Evolutionary conservation across 2,329 filamentous ascomycete genomes (phyloP), one percentile per base, ranked within the genome.

Genomic region (Metarhizium guizhouense): DNA sequence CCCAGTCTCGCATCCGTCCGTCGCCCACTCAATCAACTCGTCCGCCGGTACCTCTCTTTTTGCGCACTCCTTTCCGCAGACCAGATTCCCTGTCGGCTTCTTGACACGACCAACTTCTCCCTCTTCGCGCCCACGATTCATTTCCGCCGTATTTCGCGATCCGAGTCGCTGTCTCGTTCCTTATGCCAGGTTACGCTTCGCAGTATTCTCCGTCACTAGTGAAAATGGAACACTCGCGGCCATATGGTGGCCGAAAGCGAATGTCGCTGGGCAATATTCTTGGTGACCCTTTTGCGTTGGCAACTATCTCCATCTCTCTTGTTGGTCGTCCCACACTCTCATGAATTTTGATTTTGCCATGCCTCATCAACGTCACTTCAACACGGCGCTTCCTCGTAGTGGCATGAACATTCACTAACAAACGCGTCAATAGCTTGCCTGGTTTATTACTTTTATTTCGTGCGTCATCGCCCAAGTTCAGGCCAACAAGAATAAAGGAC

Each of bases 261-360:
- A 25, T 56, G 18, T 58, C 56, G 7, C 73, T 92, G 72, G 88
- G 88, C 69, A 95, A 96, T 74, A 91, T 99, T 65, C 80, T 96
- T 59, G 94, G 94, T 65, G 93, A 99, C 74, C 94, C 94, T 6
- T 97, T 99, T 73, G 92, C 93, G 58, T 82, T 99, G 58, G 91
- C 92, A 55, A 97, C 94, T 40, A 84, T 95, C 61, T 96, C 93
- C 56, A 96, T 97, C 71, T 84, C 88, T 60, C 79, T 89, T 68
- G 93, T 96, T 83, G 72, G 90, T 82, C 36, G 47, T 51, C 53
- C 43, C 16, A 20, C 6, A 10, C 6, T 45, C 42, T 16, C 16
- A 18, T 14, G n/a, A 30, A 34, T 47, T 49, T 4, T 32, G n/a
- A 8, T 3, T 16, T 29, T 20, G 16, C 16, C 42, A 8, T 45